These are phyloP conservation scores for Aspergillus felis DNA, from an alignment of 2,329 filamentous ascomycete species.

Conservation along the genomic window DNA sequence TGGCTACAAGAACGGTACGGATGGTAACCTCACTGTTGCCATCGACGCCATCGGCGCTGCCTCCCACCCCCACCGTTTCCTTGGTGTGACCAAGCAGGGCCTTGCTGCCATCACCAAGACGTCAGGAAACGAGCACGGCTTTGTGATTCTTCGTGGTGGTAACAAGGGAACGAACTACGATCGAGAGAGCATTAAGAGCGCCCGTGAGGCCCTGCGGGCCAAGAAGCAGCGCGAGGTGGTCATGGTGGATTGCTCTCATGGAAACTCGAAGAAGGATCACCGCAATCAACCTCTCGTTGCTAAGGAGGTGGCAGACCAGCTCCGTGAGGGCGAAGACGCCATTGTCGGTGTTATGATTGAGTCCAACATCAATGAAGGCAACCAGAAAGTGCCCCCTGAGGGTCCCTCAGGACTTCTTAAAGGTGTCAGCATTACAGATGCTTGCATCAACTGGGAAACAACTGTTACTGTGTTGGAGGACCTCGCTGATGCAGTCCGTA, in stretches of 20 bases:
- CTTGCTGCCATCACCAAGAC: conserved; percentile 93
- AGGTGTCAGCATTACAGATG: conserved; percentile 92
- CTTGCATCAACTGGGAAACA: conserved; percentile 89
- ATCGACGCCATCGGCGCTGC: conserved; percentile 89
- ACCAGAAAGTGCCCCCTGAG: conserved; percentile 82
- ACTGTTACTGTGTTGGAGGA: conserved; percentile 80
- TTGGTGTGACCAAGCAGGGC: conserved; percentile 97
- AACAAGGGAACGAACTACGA: conserved; percentile 93
- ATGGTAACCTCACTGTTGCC: conserved; percentile 83
- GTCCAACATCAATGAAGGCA: conserved; percentile 90
- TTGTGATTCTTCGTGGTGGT: conserved; percentile 90
- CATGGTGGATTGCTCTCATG: conserved; percentile 99
- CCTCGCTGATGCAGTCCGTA: conserved; percentile 76
- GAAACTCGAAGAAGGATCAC: conserved; percentile 97
- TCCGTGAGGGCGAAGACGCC: conserved; percentile 77
- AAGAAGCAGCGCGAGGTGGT: conserved; percentile 84
- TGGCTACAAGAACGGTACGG: conserved; percentile 99
- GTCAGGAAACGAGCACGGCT: conserved; percentile 91
- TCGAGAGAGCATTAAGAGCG: conserved; percentile 72
- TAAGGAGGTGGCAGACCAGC: conserved; percentile 73
- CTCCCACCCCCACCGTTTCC: conserved; percentile 74
- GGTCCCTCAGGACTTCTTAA: conserved; percentile 75
- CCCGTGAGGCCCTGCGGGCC: conserved; percentile 72
- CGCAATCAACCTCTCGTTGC: conserved; percentile 95
- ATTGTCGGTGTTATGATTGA: conserved; percentile 99